Percentiles rank a stretch among this genome's conserved stretches.
Evolutionary conservation across 208 protist genomes (phyloP).

Genomic region (Tritrichomonas foetus): DNA sequence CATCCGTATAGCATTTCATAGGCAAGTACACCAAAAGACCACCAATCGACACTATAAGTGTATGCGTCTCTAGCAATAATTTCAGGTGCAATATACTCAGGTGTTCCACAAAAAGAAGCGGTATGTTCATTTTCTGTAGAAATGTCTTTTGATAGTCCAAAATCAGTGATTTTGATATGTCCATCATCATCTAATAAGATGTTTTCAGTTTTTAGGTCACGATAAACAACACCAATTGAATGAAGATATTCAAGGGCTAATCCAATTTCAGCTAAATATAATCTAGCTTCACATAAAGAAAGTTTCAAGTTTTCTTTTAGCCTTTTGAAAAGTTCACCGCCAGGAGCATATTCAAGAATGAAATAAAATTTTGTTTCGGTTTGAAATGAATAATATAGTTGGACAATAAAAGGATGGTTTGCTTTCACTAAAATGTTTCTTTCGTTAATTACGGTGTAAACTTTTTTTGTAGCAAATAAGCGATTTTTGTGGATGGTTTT

Average conservation of each 20-base stretch:
- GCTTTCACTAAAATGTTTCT: background rate
- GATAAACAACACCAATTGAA: background rate
- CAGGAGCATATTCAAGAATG: slow-evolving; percentile 21
- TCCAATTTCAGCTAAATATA: slow-evolving; percentile 44
- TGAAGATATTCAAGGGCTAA: slow-evolving; percentile 46
- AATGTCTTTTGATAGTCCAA: slow-evolving; percentile 48
- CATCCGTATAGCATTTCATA: slow-evolving; percentile 22
- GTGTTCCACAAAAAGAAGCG: background rate
- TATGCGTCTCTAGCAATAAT: background rate
- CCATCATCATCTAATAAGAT: slow-evolving; percentile 42
- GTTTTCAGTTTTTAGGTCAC: slow-evolving; percentile 49
- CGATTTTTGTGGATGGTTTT: background rate
- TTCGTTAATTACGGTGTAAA: background rate
- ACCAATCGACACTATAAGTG: background rate
- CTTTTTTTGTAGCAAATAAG: background rate
- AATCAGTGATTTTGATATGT: slow-evolving; percentile 49
- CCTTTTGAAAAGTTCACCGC: background rate
- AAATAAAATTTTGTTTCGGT: background rate
- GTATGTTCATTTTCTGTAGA: background rate
- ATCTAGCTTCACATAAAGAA: background rate
- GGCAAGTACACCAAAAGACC: slow-evolving; percentile 15
- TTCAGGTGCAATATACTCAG: background rate
- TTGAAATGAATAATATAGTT: background rate
- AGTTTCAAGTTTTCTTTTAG: background rate
- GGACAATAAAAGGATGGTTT: background rate